These are phyloP conservation scores for Puccinia novopanici DNA, from an alignment of 1,284 basidiomycete genomes.

Conservation along the genomic window DNA sequence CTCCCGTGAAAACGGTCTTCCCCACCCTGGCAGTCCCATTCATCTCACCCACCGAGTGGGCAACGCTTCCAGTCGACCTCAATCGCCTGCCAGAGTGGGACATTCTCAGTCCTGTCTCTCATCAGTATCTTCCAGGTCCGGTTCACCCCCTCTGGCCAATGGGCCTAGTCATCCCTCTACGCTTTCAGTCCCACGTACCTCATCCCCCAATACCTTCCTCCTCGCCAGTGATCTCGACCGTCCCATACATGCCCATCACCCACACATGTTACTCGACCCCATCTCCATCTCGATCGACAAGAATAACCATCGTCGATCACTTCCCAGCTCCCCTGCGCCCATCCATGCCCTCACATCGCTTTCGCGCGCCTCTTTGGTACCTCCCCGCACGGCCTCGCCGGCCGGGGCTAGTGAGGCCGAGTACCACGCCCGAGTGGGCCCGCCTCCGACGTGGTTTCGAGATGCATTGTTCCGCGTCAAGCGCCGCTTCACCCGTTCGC, in stretches of 20 bases:
- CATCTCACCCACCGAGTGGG: neutral
- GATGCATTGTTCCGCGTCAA: constrained; percentile 30
- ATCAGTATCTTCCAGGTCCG: constrained; percentile 18
- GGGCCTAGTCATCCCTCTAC: neutral
- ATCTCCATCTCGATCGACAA: constrained; percentile 12
- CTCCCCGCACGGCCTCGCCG: constrained; percentile 11
- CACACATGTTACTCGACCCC: constrained; percentile 41
- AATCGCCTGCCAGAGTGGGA: neutral
- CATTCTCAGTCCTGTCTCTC: constrained; percentile 19
- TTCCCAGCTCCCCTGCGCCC: constrained; percentile 40
- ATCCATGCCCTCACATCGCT: constrained; percentile 22
- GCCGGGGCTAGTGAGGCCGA: constrained; percentile 13
- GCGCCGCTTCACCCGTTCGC: constrained; percentile 27
- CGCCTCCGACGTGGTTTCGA: constrained; percentile 15
- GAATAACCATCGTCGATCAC: constrained; percentile 35
- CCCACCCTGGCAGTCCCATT: neutral
- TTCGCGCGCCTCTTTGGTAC: constrained; percentile 22
- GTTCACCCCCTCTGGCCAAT: constrained; percentile 13
- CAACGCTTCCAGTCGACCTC: neutral
- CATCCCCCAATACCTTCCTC: constrained; percentile 11
- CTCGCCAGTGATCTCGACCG: neutral
- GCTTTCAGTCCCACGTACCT: constrained; percentile 18
- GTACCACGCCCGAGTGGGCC: neutral
- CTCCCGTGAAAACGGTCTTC: neutral
- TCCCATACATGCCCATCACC: constrained; percentile 37